These are phyloP conservation scores for Helotiales sp. DNA, from an alignment of 2,329 filamentous ascomycete species.

Conservation along the genomic window DNA sequence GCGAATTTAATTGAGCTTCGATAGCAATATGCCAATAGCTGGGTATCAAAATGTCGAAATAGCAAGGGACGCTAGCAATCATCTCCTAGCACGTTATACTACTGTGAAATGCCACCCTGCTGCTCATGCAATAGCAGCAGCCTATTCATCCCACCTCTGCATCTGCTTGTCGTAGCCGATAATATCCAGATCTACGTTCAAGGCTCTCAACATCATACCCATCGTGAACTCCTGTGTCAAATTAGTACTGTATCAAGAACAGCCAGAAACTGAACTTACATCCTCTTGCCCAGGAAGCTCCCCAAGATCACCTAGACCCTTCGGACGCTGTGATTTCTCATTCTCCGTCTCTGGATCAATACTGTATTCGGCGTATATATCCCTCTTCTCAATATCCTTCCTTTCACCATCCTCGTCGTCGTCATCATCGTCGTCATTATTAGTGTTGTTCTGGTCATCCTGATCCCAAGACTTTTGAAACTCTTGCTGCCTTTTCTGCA, in stretches of 20 bases:
- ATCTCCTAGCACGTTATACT: not conserved
- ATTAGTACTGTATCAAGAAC: slow-evolving; percentile 11
- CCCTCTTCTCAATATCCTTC: slow-evolving; percentile 39
- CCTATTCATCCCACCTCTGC: slow-evolving; percentile 56
- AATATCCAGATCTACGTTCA: slow-evolving; percentile 62
- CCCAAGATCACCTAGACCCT: slow-evolving; percentile 34
- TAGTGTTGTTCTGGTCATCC: slow-evolving; percentile 25
- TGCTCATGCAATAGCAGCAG: not conserved
- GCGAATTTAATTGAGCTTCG: not conserved
- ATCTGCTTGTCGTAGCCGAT: slow-evolving; percentile 61
- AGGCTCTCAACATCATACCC: slow-evolving; percentile 65
- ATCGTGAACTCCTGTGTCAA: slow-evolving; percentile 60
- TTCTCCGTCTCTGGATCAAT: slow-evolving; percentile 37
- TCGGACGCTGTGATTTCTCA: slow-evolving; percentile 35
- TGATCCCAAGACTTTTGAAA: slow-evolving; percentile 41
- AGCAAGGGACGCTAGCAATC: not conserved
- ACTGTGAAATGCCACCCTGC: not conserved
- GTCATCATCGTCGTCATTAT: slow-evolving; percentile 35
- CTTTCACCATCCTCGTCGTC: slow-evolving; percentile 36
- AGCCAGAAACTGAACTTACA: slow-evolving; percentile 37
- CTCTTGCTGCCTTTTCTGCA: slow-evolving; percentile 46
- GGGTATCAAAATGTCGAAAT: slow-evolving; percentile 1
- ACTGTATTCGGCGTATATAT: slow-evolving; percentile 35
- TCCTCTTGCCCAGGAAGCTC: slow-evolving; percentile 41
- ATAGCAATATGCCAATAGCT: not conserved